Conservation (phyloP, 495 filamentous ascomycete genomes). For the Mytilinidion resinicola region DNA sequence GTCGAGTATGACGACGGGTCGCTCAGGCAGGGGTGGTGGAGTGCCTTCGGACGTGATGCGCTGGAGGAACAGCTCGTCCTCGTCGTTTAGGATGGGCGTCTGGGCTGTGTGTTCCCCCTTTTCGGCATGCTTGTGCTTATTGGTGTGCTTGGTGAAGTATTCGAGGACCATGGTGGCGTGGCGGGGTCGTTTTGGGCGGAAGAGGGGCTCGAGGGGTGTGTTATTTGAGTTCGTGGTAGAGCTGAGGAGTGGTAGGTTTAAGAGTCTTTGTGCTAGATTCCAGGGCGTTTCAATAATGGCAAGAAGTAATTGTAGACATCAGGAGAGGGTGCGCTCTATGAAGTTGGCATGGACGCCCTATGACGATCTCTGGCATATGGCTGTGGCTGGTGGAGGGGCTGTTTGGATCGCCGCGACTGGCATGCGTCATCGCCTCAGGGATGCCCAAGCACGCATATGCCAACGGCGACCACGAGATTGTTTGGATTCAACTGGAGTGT, state of each 20-base stretch:
- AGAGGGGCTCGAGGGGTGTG: background rate
- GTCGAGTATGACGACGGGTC: slow-evolving; percentile 25
- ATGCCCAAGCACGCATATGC: too few relatives aligned
- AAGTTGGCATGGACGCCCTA: background rate
- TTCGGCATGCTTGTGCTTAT: slow-evolving; percentile 25
- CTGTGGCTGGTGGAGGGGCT: background rate
- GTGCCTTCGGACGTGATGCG: slow-evolving; percentile 31
- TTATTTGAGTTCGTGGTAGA: background rate
- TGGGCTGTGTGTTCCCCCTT: slow-evolving; percentile 22
- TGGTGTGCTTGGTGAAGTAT: slow-evolving; percentile 30
- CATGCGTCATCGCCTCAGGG: slow-evolving; percentile 1
- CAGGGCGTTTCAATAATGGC: background rate
- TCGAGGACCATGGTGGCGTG: slow-evolving; percentile 22
- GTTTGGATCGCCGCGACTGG: background rate
- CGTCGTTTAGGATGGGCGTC: slow-evolving; percentile 34
- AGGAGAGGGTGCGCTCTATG: background rate
- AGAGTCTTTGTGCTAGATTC: background rate
- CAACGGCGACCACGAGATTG: too few relatives aligned
- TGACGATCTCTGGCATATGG: slow-evolving; percentile 1
- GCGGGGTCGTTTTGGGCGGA: background rate
- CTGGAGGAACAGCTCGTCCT: slow-evolving; percentile 37
- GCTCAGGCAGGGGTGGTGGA: slow-evolving; percentile 22
- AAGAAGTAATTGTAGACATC: background rate
- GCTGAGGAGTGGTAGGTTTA: background rate
- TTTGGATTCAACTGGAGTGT: too few relatives aligned